Conservation (phyloP, 2,329 filamentous ascomycete genomes). For the Clarireedia sp. region DNA sequence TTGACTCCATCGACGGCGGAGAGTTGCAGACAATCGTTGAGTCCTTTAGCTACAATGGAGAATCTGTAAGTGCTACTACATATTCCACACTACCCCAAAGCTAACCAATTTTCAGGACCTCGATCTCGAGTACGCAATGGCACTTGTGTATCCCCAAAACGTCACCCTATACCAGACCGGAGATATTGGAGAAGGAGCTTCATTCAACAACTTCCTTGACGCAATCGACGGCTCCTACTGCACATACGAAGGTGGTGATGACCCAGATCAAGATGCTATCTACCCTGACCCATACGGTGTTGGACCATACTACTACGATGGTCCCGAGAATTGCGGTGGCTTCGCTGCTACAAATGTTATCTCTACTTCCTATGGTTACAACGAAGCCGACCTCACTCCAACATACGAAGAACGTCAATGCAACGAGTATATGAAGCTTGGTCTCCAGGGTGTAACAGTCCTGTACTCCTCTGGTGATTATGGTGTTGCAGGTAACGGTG, state of each 20-base stretch:
- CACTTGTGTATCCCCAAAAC: constrained; percentile 44
- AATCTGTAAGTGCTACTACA: constrained; percentile 31
- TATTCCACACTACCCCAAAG: not conserved
- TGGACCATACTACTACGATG: constrained; percentile 27
- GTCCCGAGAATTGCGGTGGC: constrained; percentile 37
- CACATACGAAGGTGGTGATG: constrained; percentile 31
- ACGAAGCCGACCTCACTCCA: constrained; percentile 38
- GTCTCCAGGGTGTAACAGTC: constrained; percentile 41
- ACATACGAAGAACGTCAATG: constrained; percentile 45
- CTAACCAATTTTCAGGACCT: constrained; percentile 30
- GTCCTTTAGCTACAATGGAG: constrained; percentile 35
- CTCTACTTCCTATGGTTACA: constrained; percentile 45
- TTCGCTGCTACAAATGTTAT: constrained; percentile 43
- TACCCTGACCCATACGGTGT: constrained; percentile 27
- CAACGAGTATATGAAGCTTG: constrained; percentile 48
- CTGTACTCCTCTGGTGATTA: constrained; percentile 43
- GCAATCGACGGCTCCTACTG: constrained; percentile 37
- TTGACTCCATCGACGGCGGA: constrained; percentile 41
- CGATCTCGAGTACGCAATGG: constrained; percentile 47
- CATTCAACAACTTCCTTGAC: constrained; percentile 26
- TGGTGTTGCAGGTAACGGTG: constrained; percentile 35
- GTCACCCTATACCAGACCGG: constrained; percentile 32
- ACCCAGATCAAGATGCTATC: constrained; percentile 28
- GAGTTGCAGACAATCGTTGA: constrained; percentile 35
- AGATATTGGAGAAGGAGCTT: constrained; percentile 20